Base-by-base conservation (phyloP, 306 rosid genomes). In the Hippophae rhamnoides region DNA sequence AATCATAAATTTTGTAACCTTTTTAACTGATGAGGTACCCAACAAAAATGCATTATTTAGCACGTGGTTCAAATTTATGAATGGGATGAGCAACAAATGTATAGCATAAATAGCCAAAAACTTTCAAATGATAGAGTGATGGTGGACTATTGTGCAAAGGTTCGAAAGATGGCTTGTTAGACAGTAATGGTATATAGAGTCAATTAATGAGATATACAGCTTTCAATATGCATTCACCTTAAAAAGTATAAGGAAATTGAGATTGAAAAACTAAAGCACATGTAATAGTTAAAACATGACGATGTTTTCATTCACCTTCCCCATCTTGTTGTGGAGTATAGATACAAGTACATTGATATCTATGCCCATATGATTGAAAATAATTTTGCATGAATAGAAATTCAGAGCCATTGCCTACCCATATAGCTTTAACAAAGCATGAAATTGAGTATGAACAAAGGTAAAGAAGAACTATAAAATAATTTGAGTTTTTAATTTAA, bases 81-180 rank as follows among this genome's bases (percentile, higher is more conserved):
- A 18, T 18, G 18, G 18, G 18, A 18, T 18, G 18, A 63, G 13
- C 58, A 58, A 54, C 14, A 41, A n/a, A 58, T 1, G 67, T 60
- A 50, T 66, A 73, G 60, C 75, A 69, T 23, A 60, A 12, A 52
- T 69, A 67, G 59, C 79, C 62, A 60, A 74, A 69, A 44, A 54
- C 60, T 41, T 40, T 69, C n/a, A 69, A 64, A 42, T 75, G 79
- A 48, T 47, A 9, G 56, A 69, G 13, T 2, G 79, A 49, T 4
- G 72, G 72, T 56, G 62, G 54, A 5, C 11, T 41, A 3, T 70
- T 65, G 47, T 56, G 52, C 5, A 65, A n/a, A 1, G 66, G 13
- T 18, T 65, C 56, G 55, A 60, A 75, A 13, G 72, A 59, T 18
- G 72, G 54, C 27, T 70, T 75, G 9, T 38, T 18, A 4, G 72